Conservation (phyloP, 257 asterid species). For the Penstemon eatonii region DNA sequence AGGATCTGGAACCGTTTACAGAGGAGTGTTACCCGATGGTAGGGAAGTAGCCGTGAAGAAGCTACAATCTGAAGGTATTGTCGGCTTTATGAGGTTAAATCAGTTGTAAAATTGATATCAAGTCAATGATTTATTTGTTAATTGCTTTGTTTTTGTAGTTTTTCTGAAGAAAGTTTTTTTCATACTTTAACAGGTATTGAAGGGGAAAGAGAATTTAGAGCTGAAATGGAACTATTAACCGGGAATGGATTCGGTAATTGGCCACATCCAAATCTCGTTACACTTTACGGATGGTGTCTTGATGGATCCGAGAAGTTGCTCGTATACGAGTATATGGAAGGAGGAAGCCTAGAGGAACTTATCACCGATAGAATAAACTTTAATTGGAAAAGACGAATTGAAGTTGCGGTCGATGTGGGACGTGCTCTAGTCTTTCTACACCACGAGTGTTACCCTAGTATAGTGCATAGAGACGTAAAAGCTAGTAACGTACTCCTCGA, state of each 20-base stretch:
- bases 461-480: slow-evolving; percentile 90
- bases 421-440: slow-evolving; percentile 76
- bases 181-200: slow-evolving; percentile 29
- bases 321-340: slow-evolving; percentile 92
- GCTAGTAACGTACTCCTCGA: slow-evolving; percentile 94
- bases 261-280: slow-evolving; percentile 95
- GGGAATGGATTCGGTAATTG: slow-evolving; percentile 70
- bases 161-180: too few species aligned
- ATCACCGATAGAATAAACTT: slow-evolving; percentile 52
- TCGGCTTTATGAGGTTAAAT: too few species aligned
- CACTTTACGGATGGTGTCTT: slow-evolving; percentile 88
- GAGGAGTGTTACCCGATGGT: slow-evolving; percentile 83
- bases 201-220: slow-evolving; percentile 82
- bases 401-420: slow-evolving; percentile 74
- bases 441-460: slow-evolving; percentile 82
- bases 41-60: slow-evolving; percentile 85
- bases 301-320: slow-evolving; percentile 77
- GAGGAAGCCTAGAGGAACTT: slow-evolving; percentile 72
- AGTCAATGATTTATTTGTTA: too few species aligned
- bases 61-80: slow-evolving; percentile 62
- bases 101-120: too few species aligned
- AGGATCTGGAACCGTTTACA: slow-evolving; percentile 80
- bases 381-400: slow-evolving; percentile 61
- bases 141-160: too few species aligned
- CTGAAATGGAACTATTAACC: slow-evolving; percentile 87